These are phyloP conservation scores for Solanum virginianum DNA, from an alignment of 257 asterid species.

Conservation along the genomic window DNA sequence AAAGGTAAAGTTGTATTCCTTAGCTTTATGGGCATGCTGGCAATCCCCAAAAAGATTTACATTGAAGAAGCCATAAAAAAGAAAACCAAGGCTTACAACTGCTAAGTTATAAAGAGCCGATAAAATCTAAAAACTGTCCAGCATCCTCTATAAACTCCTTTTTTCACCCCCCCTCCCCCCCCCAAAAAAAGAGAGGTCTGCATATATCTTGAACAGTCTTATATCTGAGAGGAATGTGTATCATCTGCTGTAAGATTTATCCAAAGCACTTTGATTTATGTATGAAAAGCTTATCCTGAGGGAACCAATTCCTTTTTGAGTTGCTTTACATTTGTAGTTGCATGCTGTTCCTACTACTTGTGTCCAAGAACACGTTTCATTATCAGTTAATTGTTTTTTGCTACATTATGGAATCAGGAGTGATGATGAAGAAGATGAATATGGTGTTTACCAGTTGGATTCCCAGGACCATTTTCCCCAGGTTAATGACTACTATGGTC, in stretches of 20 bases:
- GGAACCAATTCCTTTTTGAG: neutral
- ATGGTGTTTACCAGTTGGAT: slow-evolving; percentile 35
- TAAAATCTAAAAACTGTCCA: neutral
- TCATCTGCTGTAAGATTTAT: neutral
- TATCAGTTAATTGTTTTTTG: neutral
- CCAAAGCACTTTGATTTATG: neutral
- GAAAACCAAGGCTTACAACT: neutral
- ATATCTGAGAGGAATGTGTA: neutral
- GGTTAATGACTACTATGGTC: slow-evolving; percentile 44
- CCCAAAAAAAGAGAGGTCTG: neutral
- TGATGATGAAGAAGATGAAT: slow-evolving; percentile 67
- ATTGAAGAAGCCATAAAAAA: neutral
- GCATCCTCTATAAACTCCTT: neutral
- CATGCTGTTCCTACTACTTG: neutral
- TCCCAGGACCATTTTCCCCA: slow-evolving; percentile 38
- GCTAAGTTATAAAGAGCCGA: neutral
- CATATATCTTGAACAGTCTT: neutral
- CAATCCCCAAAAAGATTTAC: neutral
- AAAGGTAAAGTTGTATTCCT: neutral
- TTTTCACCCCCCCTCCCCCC: neutral
- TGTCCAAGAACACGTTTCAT: neutral
- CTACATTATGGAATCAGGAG: slow-evolving; percentile 39
- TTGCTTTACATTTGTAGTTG: neutral
- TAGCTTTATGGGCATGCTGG: neutral
- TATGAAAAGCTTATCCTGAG: neutral